Evolutionary conservation across 2,329 filamentous ascomycete genomes (phyloP), one percentile per base, ranked within the genome.

Genomic region (Endoconidiophora laricicola): DNA sequence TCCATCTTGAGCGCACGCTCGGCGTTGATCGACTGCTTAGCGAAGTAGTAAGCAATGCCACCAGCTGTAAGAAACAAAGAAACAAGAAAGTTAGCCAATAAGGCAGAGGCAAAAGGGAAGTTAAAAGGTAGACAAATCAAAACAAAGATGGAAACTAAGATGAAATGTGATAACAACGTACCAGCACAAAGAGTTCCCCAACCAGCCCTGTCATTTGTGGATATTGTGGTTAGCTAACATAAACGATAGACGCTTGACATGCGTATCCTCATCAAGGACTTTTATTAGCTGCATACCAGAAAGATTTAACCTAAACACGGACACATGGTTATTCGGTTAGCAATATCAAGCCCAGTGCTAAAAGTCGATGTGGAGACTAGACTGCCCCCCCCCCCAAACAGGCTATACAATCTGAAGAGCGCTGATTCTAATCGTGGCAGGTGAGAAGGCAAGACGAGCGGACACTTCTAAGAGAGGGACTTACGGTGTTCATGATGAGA

Each of bases 11-110:
- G 70, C 54, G 76, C 73, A 56, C 90, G 84, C 66, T 95, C 87
- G 58, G 84, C 84, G 63, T 95, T 94, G 74, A 98, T 94, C 64
- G 81, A 81, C 61, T 78, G 76, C 73, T 98, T 98, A 56, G 91
- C 91, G 63, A 95, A 94, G 70, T 85, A 87, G 72, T 96, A 98
- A 60, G 90, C 87, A 55, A 82, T 85, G 56, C 79, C 91, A 61
- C 90, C 91, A 57, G 88, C 86, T 87, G 44, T 20, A 50, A 36
- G 22, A 39, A n/a, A 10, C 38, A 38, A 18, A 18, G 16, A 18
- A 18, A 18, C 16, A 18, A 18, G 9, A 12, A 18, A 20, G 6
- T 33, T 36, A 29, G n/a, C 36, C 38, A 3, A 16, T 6, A 14
- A 14, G 7, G 18, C 38, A 20, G 4, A 40, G 38, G 7, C 38